phyloP scores from a whole-genome alignment of 345 rosid species.

The Murraya koenigii region DNA sequence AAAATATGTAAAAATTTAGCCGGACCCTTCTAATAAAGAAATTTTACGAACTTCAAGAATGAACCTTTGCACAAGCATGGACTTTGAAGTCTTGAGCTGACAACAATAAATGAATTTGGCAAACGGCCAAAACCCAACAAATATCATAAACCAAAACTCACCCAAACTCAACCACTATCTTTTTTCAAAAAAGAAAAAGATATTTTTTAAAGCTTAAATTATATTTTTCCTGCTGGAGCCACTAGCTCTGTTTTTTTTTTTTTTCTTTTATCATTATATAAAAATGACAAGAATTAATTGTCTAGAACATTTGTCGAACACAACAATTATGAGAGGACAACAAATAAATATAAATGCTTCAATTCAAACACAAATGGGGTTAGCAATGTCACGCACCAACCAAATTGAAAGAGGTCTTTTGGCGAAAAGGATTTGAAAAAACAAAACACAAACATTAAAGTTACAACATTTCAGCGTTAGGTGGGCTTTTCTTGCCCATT shows the following conservation, averaged over 20 bases:
- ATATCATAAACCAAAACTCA: background rate
- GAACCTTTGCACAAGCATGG: background rate
- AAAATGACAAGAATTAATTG: background rate
- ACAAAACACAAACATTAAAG: constrained; percentile 14
- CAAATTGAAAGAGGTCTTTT: background rate
- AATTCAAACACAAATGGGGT: constrained; percentile 1
- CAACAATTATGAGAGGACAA: background rate
- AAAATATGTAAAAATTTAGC: no score
- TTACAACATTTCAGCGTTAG: constrained; percentile 9
- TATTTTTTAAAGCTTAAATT: background rate
- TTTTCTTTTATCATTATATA: background rate
- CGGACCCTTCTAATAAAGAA: no score
- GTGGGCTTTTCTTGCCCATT: background rate
- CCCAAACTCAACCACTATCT: background rate
- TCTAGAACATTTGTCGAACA: background rate
- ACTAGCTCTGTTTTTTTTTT: background rate
- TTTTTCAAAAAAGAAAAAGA: no score
- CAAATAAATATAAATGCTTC: background rate
- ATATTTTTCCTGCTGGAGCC: background rate
- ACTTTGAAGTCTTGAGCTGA: background rate
- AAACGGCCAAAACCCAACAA: background rate
- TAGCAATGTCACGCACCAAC: background rate
- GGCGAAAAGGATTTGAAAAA: background rate
- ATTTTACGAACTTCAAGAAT: background rate
- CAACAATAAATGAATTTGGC: background rate